Evolutionary conservation across 306 rosid species (phyloP).

Genomic region (Notholithocarpus densiflorus): DNA sequence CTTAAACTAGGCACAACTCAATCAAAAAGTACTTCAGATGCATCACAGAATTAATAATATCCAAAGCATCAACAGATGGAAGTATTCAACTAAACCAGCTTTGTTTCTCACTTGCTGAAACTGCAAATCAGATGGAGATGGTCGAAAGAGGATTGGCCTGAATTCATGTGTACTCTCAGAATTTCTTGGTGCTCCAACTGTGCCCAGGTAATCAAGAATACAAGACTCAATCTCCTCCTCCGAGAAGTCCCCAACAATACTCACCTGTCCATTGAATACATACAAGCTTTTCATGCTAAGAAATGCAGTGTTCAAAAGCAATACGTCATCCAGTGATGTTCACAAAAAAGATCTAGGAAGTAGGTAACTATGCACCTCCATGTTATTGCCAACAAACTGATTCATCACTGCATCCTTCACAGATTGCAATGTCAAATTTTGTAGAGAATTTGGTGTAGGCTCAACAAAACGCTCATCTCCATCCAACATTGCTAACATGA

Average conservation of each 20-base stretch:
- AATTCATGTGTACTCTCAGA: slow-evolving; percentile 32
- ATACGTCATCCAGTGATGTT: not conserved
- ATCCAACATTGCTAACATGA: slow-evolving; percentile 94
- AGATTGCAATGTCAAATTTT: slow-evolving; percentile 77
- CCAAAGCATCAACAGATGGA: not conserved
- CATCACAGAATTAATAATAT: not conserved
- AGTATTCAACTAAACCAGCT: slow-evolving; percentile 15
- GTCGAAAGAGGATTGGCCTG: slow-evolving; percentile 64
- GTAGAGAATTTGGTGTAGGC: slow-evolving; percentile 87
- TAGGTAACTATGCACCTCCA: slow-evolving; percentile 68
- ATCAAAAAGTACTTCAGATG: not conserved
- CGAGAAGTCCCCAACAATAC: slow-evolving; percentile 85
- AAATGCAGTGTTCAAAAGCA: slow-evolving; percentile 15
- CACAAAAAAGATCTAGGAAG: slow-evolving; percentile 14
- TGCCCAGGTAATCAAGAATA: slow-evolving; percentile 94
- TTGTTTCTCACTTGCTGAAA: slow-evolving; percentile 80
- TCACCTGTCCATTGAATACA: slow-evolving; percentile 52
- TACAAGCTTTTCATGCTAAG: not conserved
- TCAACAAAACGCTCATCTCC: slow-evolving; percentile 95
- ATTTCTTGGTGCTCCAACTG: slow-evolving; percentile 54
- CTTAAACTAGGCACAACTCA: not conserved
- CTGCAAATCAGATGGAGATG: slow-evolving; percentile 70
- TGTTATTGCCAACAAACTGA: slow-evolving; percentile 87
- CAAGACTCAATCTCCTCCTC: slow-evolving; percentile 92
- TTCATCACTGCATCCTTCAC: slow-evolving; percentile 91